Evolutionary conservation across 139 green algal genomes (phyloP).

Genomic region (Haematococcus lacustris): DNA sequence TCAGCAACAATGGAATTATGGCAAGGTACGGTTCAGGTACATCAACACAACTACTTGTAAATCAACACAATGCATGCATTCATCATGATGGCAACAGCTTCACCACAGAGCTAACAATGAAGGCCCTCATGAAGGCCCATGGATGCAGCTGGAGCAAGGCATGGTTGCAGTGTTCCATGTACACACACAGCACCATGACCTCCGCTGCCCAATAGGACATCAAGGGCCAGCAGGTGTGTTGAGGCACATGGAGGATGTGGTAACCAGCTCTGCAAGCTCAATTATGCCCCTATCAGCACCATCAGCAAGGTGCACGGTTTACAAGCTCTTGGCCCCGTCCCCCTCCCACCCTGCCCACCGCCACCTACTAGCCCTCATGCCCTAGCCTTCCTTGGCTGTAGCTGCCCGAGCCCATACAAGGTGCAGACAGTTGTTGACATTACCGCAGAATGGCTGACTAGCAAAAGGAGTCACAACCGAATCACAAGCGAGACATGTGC

Average conservation of each 20-base stretch:
- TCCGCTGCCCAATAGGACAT: too few relatives aligned
- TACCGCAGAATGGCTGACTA: neutral
- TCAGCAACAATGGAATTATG: neutral
- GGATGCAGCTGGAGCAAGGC: neutral
- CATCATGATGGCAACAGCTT: conserved; percentile 1
- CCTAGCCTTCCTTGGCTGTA: neutral
- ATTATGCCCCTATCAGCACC: too few relatives aligned
- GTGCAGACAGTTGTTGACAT: neutral
- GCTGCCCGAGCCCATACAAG: neutral
- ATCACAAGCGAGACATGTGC: conserved; percentile 16
- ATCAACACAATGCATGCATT: neutral
- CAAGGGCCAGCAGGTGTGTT: too few relatives aligned
- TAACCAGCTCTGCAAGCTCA: too few relatives aligned
- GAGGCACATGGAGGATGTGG: too few relatives aligned
- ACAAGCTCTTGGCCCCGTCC: neutral
- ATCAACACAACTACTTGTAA: neutral
- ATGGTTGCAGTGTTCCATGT: neutral
- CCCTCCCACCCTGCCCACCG: too few relatives aligned
- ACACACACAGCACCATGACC: too few relatives aligned
- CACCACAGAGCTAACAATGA: neutral
- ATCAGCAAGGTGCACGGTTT: neutral
- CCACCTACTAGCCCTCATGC: neutral
- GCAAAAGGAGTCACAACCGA: neutral
- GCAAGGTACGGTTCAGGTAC: neutral
- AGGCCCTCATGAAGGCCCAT: neutral